These are phyloP conservation scores for Protomyces arabidopsidicola DNA, from an alignment of 1,139 yeast genomes.

Conservation along the genomic window DNA sequence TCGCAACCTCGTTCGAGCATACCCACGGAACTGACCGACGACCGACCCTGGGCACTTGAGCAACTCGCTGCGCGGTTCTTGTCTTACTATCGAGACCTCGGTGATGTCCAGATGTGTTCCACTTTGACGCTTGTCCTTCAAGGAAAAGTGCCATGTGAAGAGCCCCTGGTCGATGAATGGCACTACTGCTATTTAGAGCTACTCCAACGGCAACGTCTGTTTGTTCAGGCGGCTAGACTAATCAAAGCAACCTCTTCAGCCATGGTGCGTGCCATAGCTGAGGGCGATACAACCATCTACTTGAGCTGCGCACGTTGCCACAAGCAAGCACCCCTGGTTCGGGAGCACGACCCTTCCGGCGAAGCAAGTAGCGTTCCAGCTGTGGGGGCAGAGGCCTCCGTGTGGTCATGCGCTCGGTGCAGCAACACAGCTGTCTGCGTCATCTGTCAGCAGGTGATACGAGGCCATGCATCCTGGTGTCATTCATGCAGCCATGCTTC, in stretches of 20 bases:
- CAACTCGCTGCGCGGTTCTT: neutral
- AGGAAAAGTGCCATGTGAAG: constrained; percentile 37
- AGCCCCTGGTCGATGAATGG: constrained; percentile 49
- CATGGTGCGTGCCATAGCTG: constrained; percentile 47
- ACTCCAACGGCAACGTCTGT: constrained; percentile 52
- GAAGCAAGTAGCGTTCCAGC: constrained; percentile 42
- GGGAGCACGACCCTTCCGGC: constrained; percentile 47
- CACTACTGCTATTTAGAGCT: constrained; percentile 55
- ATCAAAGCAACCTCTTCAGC: constrained; percentile 48
- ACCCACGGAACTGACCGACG: neutral
- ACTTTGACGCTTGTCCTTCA: constrained; percentile 57
- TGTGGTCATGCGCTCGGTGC: constrained; percentile 24
- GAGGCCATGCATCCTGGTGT: constrained; percentile 64
- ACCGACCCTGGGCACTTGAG: neutral
- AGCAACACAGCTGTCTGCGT: constrained; percentile 46
- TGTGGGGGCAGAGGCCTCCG: neutral
- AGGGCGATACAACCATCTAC: constrained; percentile 55
- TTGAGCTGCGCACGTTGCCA: constrained; percentile 67
- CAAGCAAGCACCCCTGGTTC: constrained; percentile 54
- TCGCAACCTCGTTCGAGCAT: neutral
- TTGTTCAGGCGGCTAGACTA: constrained; percentile 56
- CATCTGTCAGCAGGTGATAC: constrained; percentile 74
- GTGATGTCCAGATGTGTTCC: constrained; percentile 48
- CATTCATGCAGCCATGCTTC: constrained; percentile 83
- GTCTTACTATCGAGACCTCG: constrained; percentile 13